These are phyloP conservation scores for Trichocomaceae sp. DNA, from an alignment of 2,329 filamentous ascomycete species.

Conservation along the genomic window DNA sequence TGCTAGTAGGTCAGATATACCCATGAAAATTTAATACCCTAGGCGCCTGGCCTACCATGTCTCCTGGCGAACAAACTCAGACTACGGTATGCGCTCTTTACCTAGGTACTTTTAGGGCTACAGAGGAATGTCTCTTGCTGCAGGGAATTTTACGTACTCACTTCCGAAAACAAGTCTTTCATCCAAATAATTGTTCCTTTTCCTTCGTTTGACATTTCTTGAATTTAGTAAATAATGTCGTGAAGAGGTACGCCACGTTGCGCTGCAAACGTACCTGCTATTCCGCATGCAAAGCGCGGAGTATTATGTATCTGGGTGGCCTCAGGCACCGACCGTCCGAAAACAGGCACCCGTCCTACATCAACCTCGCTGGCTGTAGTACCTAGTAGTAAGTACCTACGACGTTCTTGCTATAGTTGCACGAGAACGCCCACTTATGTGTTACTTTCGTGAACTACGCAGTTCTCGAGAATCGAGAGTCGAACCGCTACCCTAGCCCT, in stretches of 20 bases:
- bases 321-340: constrained; percentile 5
- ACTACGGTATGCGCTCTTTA: background rate
- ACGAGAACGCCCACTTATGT: background rate
- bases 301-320: background rate
- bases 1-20: too few species aligned
- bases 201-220: background rate
- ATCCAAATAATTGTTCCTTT: background rate
- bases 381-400: background rate
- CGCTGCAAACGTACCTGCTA: constrained; percentile 3
- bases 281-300: constrained; percentile 1
- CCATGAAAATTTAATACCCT: background rate
- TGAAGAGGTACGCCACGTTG: background rate
- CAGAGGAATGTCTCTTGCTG: background rate
- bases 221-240: background rate
- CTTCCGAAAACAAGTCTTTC: background rate
- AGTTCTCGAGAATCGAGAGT: background rate
- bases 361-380: background rate
- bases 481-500: background rate
- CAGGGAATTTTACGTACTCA: background rate
- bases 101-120: background rate
- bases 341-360: constrained; percentile 3
- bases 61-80: background rate
- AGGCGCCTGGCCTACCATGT: too few species aligned
- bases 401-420: background rate
- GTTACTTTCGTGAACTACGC: background rate